Base-by-base conservation (phyloP, 176 grass and related monocot genomes). In the Aechmea fasciata region DNA sequence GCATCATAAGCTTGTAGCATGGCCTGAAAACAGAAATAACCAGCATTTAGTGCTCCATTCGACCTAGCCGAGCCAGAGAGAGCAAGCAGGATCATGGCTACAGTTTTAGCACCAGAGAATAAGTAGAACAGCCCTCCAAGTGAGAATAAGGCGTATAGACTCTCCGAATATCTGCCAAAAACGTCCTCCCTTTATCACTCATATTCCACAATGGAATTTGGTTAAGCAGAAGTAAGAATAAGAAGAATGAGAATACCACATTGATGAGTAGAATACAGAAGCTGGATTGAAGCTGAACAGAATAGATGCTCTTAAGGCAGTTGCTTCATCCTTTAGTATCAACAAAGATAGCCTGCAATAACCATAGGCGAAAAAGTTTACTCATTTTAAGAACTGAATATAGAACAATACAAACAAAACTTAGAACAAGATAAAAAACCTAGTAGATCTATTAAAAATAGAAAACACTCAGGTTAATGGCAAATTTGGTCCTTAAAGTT, bases 1-100 rank as follows among this genome's bases (percentile, higher is more conserved):
- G 81, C 79, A 83, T 76, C 74, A 90, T 90, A 92, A 85, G 84
- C 65, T 70, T 87, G 79, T 64, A 79, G 54, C 77, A 92, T 75
- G 22, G 89, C 86, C 79, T 85, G 73, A 81, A 97, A 97, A 87
- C 86, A 90, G 86, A 92, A 77, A 97, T 97, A 92, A 75, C 94
- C 89, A 80, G 94, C 89, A 97, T 92, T 97, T 78, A 97, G 74
- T 65, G 71, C 79, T 75, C 86, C 94, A 85, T 97, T 97, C 79
- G 94, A 92, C 77, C 89, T 85, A 85, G 89, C 86, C 59, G 94
- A 97, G 83, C 89, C 89, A 83, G 89, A 92, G 28, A 97, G 83
- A 23, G 84, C 82, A 70, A 97, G 74, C 93, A 97, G 83, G 79
- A 97, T 84, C 82, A 82, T 83, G 63, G 93, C 75, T 69, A 87